Evolutionary conservation across 495 filamentous ascomycete species (phyloP).

Genomic region (Aspergillus biplanus): DNA sequence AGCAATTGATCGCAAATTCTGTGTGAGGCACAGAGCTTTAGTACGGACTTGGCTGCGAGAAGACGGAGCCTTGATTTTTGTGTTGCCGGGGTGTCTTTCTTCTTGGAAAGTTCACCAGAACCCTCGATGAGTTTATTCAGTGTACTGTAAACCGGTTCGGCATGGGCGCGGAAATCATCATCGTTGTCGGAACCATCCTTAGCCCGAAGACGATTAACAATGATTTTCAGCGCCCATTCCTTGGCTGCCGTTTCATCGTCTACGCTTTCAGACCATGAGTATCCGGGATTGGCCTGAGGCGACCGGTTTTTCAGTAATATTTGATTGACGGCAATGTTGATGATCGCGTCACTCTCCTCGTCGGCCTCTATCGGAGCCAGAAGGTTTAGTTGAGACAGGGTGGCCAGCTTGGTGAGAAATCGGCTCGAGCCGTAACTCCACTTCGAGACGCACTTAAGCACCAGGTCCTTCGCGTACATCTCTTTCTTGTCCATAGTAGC

Average conservation of each 20-base stretch:
- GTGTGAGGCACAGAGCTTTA: constrained; percentile 76
- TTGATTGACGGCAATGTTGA: constrained; percentile 76
- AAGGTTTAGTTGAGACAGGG: constrained; percentile 81
- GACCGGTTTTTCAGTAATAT: constrained; percentile 72
- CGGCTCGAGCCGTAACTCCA: constrained; percentile 75
- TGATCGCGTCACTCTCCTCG: constrained; percentile 72
- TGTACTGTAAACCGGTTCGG: constrained; percentile 72
- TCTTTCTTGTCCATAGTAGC: constrained; percentile 80
- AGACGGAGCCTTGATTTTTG: constrained; percentile 81
- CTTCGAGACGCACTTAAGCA: constrained; percentile 71
- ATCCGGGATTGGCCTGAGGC: constrained; percentile 44
- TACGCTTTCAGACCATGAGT: constrained; percentile 70
- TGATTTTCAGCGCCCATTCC: constrained; percentile 81
- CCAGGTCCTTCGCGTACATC: constrained; percentile 82
- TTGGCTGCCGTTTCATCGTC: constrained; percentile 87
- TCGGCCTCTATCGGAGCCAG: constrained; percentile 74
- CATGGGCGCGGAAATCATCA: constrained; percentile 65
- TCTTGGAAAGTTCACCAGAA: constrained; percentile 78
- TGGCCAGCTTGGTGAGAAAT: constrained; percentile 83
- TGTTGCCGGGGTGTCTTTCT: constrained; percentile 68
- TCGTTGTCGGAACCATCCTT: constrained; percentile 54
- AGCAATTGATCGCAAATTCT: constrained; percentile 78
- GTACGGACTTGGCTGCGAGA: constrained; percentile 74
- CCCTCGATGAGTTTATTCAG: constrained; percentile 73
- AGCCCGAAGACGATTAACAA: constrained; percentile 84